These are phyloP conservation scores for Cucurbitaria berberidis DNA, from an alignment of 2,329 filamentous ascomycete species.

Conservation along the genomic window DNA sequence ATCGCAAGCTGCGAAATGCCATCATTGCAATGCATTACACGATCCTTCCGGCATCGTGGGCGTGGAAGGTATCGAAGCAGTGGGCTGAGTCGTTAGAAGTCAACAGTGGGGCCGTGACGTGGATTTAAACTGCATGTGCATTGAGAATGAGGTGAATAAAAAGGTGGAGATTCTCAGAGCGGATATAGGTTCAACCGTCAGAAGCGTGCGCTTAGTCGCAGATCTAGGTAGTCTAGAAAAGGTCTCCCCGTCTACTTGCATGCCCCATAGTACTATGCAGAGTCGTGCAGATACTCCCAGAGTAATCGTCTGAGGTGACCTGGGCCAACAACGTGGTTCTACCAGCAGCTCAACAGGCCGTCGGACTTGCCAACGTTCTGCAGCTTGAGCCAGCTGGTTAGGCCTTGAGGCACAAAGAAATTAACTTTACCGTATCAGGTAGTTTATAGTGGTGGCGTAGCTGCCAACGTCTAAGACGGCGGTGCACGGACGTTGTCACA, in stretches of 20 bases:
- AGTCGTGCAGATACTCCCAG: constrained; percentile 1
- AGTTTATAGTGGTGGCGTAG: constrained; percentile 13
- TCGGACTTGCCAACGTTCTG: constrained; percentile 11
- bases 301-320: constrained; percentile 10
- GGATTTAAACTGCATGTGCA: constrained; percentile 18
- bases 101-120: constrained; percentile 19
- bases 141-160: constrained; percentile 13
- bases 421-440: constrained; percentile 1
- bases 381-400: constrained; percentile 6
- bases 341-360: constrained; percentile 3
- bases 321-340: constrained; percentile 24
- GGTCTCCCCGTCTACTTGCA: constrained; percentile 28
- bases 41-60: constrained; percentile 2
- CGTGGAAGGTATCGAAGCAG: constrained; percentile 1
- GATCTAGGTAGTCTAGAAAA: constrained; percentile 34
- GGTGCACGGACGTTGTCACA: constrained; percentile 25
- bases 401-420: constrained; percentile 3
- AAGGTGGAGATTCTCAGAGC: constrained; percentile 22
- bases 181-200: constrained; percentile 22
- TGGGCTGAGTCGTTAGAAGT: neutral
- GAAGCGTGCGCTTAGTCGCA: constrained; percentile 26
- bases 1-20: constrained; percentile 19
- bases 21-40: constrained; percentile 21
- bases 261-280: constrained; percentile 25
- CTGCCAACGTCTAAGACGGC: constrained; percentile 10